Evolutionary conservation across 179 eudicot species (phyloP), one percentile per base, ranked within the genome.

Genomic region (Beta lomatogona): DNA sequence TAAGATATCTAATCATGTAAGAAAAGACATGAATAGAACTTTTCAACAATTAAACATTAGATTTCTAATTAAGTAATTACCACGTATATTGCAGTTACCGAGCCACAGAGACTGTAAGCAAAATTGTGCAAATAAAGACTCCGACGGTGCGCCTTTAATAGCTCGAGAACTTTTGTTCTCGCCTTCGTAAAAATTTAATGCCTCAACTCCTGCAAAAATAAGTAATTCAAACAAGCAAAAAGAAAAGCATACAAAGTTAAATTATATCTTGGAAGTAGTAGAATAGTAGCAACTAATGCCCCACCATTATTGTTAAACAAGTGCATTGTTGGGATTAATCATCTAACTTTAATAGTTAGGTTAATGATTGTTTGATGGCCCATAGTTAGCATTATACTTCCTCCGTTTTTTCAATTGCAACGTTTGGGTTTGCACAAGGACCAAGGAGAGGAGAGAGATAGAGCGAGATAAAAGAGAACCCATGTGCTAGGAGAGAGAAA

Each of bases 1-100:
- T 61, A 6, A 19, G 41, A 36, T 36, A 36, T 22, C 14, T 9
- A 77, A 63, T 4, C 31, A 78, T 76, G 55, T 54, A 45, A 69
- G 46, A 75, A 21, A 11, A 58, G 64, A 71, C 18, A 54, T 22
- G 13, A 15, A 19, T 46, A 21, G 57, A 14, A 41, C 3, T 58
- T 46, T 22, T 54, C 31, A 78, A 31, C 71, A 65, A 13, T 74
- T 36, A 74, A 74, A 71, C 14, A 83, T 64, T 44, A 79, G 77
- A 73, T 79, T 61, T 41, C 13, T 19, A 45, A 6, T 54, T 73
- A 12, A 52, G 79, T 50, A 45, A 83, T 78, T 92, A 97, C 99
- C 99, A 48, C 98, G 97, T 83, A 97, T 92, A 78, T 90, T 97
- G 93, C 99, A 94, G 87, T 90, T 90, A 41, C 98, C 97, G 82